These are phyloP conservation scores for Cordyceps tenuipes DNA, from an alignment of 2,329 filamentous ascomycete species.

Conservation along the genomic window DNA sequence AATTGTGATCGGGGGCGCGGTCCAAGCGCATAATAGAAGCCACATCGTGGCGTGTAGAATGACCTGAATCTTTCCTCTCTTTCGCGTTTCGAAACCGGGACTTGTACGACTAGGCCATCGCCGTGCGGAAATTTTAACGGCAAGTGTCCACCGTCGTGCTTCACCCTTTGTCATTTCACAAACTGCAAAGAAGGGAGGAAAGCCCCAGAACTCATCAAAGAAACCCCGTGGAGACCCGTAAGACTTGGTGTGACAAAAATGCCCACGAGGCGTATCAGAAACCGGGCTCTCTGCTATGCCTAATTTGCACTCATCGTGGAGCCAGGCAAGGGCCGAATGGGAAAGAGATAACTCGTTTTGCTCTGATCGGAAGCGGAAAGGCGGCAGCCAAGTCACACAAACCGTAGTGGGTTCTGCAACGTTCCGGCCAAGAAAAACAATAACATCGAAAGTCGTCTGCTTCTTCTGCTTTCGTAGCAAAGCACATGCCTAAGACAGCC, in stretches of 20 bases:
- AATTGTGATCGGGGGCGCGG: neutral
- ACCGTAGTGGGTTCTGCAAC: neutral
- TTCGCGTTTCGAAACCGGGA: conserved; percentile 8
- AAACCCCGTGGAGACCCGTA: neutral
- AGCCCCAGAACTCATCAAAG: neutral
- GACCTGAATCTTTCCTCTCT: neutral
- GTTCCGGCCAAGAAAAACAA: neutral
- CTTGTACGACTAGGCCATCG: neutral
- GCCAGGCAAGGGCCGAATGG: conserved; percentile 9
- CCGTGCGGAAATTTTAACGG: neutral
- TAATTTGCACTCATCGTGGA: conserved; percentile 1
- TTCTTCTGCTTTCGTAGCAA: neutral
- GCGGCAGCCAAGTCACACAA: neutral
- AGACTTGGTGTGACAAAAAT: neutral
- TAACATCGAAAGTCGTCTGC: neutral
- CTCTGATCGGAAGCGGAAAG: conserved; percentile 10
- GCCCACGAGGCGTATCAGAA: conserved; percentile 1
- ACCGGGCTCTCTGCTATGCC: neutral
- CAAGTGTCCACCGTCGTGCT: neutral
- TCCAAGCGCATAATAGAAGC: conserved; percentile 7
- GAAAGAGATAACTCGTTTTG: neutral
- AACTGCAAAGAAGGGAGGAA: neutral
- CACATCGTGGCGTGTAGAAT: neutral
- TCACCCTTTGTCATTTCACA: conserved; percentile 9
- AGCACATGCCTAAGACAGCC: neutral